phyloP scores from a whole-genome alignment of 2,329 filamentous ascomycete species.

The Fusarium brevicatenulatum region DNA sequence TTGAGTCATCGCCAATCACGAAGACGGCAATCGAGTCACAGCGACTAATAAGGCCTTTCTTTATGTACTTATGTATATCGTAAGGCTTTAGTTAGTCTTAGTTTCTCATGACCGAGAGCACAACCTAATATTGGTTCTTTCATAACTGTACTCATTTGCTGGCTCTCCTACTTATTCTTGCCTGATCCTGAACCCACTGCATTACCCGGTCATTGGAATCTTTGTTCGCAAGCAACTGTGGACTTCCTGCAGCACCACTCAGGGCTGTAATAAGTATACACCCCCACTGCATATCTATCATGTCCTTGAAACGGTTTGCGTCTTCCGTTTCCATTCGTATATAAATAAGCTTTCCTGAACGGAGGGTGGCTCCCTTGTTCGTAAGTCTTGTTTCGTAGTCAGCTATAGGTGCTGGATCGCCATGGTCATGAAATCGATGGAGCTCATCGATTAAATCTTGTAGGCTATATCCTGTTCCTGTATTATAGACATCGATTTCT shows the following conservation, averaged over 20 bases:
- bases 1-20: neutral
- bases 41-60: neutral
- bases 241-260: neutral
- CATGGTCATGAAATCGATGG: neutral
- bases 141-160: neutral
- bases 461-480: neutral
- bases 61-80: neutral
- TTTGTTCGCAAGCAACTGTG: neutral
- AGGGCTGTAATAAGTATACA: neutral
- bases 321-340: neutral
- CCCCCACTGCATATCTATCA: neutral
- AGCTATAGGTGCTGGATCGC: neutral
- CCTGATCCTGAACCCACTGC: neutral
- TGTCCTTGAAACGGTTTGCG: neutral
- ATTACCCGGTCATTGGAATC: neutral
- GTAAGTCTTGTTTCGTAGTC: neutral
- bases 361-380: neutral
- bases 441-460: neutral
- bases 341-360: neutral
- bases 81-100: neutral
- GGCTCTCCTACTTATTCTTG: neutral
- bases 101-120: neutral
- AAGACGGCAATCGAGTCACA: neutral
- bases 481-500: neutral
- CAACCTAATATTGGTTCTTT: neutral